Evolutionary conservation across 2,329 filamentous ascomycete genomes (phyloP), one percentile per base, ranked within the genome.

Genomic region (Colletotrichum tanaceti): DNA sequence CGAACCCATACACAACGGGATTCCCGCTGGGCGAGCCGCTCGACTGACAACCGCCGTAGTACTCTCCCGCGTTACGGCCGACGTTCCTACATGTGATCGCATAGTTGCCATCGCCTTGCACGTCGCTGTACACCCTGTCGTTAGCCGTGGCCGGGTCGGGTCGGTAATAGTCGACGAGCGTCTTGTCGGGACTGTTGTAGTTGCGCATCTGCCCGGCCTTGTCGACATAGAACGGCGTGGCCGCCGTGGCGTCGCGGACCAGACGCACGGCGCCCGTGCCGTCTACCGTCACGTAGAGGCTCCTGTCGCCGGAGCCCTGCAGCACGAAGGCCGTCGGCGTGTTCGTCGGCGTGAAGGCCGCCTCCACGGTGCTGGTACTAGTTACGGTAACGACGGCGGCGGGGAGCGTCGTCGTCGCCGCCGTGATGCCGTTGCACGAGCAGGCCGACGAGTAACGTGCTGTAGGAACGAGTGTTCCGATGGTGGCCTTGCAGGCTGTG

Each of bases 341-440:
- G 53, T 58, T 43, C 4, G 61, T 58, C 22, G 61, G 61, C 35
- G 61, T 64, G 54, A 58, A 64, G 32, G 61, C 61, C 24, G 61
- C 61, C 32, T 47, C 16, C 5, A 64, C 72, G 54, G 79, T 81
- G 61, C 75, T 77, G 63, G 80, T 83, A 61, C 81, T 77, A n/a
- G 80, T 82, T 41, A 75, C 73, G 24, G 80, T 82, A 44, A 75
- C 73, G 62, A 80, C 82, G 20, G 80, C 76, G 41, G 72, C 73
- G 18, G 79, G 70, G 46, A 77, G 80, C 5, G 80, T 82, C 63
- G 75, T 77, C 22, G 78, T 75, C n/a, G 73, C 65, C 44, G 75
- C 75, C 39, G 79, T 81, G 73, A 83, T 76, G 59, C 81, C 80
- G 75, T 77, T 82, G 78, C 81, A 83, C 60, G 75, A 76, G 78